Conservation (phyloP, 169 alveolate genomes). For the Fabrea salina region DNA sequence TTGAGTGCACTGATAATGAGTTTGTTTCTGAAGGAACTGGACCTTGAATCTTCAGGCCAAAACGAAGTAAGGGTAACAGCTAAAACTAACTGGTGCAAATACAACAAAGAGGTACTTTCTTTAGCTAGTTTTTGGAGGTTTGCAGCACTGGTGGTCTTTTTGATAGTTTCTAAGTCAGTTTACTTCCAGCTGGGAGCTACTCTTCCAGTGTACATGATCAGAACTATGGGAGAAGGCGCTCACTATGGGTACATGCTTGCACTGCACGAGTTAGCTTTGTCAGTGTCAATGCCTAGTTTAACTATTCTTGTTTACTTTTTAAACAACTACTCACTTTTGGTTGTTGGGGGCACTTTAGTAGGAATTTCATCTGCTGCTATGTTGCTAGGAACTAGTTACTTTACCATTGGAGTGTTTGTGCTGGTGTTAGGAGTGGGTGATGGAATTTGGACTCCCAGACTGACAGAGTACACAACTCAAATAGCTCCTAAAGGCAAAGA, state of each 20-base stretch:
- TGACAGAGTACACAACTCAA: constrained; percentile 39
- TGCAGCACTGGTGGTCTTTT: constrained; percentile 19
- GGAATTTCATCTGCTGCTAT: constrained; percentile 42
- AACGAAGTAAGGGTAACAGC: no score
- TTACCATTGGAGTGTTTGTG: constrained; percentile 31
- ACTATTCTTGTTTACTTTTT: constrained; percentile 21
- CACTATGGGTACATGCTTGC: constrained; percentile 46
- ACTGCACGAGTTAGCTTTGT: constrained; percentile 33
- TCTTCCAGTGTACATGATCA: constrained; percentile 45
- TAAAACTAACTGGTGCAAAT: no score
- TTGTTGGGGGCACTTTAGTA: constrained; percentile 41
- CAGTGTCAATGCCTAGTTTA: constrained; percentile 30
- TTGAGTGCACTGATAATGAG: background rate
- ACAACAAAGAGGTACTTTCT: constrained; percentile 16
- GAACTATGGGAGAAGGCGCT: constrained; percentile 50
- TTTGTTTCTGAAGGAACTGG: background rate
- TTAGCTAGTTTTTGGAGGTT: constrained; percentile 44
- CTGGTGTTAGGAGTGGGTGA: constrained; percentile 47
- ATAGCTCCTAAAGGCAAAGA: constrained; percentile 50
- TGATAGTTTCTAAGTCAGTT: constrained; percentile 37
- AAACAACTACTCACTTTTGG: constrained; percentile 32
- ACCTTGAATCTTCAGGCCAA: no score
- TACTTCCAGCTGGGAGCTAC: constrained; percentile 40
- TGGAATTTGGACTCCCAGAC: constrained; percentile 52
- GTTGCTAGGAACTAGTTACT: constrained; percentile 33